A percentile compares a stretch with the other conserved stretches of the same genome.
These are phyloP conservation scores for Ambispora gerdemannii DNA, from an alignment of 192 early-diverging fungal genomes.

Conservation along the genomic window DNA sequence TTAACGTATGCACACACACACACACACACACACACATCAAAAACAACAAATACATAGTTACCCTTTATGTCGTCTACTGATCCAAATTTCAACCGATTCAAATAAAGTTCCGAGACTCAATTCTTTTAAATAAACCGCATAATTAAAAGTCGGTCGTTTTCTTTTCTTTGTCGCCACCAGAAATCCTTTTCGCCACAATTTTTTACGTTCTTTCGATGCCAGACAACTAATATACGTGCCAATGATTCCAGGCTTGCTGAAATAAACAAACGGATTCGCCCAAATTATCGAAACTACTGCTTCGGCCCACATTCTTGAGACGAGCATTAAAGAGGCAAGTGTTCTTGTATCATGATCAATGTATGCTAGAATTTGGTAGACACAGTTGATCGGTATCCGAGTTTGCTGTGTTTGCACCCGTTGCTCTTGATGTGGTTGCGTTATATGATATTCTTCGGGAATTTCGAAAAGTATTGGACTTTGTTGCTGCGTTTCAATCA, in stretches of 20 bases:
- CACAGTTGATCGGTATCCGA: too few relatives aligned
- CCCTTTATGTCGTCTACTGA: background rate
- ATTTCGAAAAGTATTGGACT: too few relatives aligned
- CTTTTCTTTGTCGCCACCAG: background rate
- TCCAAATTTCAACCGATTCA: background rate
- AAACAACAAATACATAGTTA: background rate
- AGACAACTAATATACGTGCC: background rate
- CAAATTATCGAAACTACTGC: background rate
- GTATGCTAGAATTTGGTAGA: background rate
- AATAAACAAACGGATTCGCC: background rate
- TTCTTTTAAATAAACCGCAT: background rate
- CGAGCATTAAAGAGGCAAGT: background rate
- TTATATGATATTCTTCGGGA: too few relatives aligned
- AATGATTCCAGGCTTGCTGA: background rate
- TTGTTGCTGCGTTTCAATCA: too few relatives aligned
- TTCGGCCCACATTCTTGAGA: background rate
- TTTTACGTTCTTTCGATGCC: background rate
- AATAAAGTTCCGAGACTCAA: background rate
- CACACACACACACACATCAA: too few relatives aligned
- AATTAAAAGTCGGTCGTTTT: background rate
- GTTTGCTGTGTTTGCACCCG: too few relatives aligned
- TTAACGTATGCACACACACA: background rate
- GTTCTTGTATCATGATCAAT: background rate
- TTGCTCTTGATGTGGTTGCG: too few relatives aligned
- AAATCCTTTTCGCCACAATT: background rate